Evolutionary conservation across 495 filamentous ascomycete species (phyloP).

Genomic region (Aspergillus asperescens): DNA sequence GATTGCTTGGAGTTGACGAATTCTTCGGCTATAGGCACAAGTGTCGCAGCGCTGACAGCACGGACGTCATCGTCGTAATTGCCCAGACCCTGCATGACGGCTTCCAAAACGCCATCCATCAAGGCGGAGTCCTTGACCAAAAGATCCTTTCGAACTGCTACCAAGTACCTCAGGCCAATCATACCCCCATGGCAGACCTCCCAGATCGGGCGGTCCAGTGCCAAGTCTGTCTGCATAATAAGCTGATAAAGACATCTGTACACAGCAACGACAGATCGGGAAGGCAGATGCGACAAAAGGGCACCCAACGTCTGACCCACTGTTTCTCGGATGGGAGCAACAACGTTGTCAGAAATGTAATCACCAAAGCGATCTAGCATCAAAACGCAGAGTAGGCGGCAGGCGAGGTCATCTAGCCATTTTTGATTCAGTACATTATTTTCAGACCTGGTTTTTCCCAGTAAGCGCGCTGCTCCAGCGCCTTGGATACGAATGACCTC

Average conservation of each 20-base stretch:
- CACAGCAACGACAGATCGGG: slow-evolving; percentile 67
- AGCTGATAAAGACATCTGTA: slow-evolving; percentile 78
- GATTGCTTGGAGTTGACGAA: slow-evolving; percentile 77
- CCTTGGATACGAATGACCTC: slow-evolving; percentile 92
- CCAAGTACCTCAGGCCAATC: slow-evolving; percentile 90
- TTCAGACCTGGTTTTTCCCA: slow-evolving; percentile 61
- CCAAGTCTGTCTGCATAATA: slow-evolving; percentile 83
- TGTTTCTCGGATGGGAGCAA: slow-evolving; percentile 92
- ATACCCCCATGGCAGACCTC: slow-evolving; percentile 96
- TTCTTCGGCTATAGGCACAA: slow-evolving; percentile 92
- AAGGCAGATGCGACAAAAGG: slow-evolving; percentile 72
- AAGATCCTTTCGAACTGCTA: slow-evolving; percentile 88
- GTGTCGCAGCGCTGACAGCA: slow-evolving; percentile 89
- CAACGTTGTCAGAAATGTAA: slow-evolving; percentile 94
- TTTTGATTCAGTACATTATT: slow-evolving; percentile 73
- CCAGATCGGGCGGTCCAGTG: slow-evolving; percentile 68
- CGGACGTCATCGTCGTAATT: slow-evolving; percentile 94
- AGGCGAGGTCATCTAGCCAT: slow-evolving; percentile 91
- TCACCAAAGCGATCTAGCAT: slow-evolving; percentile 98
- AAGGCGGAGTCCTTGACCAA: slow-evolving; percentile 74
- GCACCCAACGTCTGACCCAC: slow-evolving; percentile 94
- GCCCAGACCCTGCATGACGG: slow-evolving; percentile 90
- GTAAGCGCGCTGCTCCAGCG: slow-evolving; percentile 75
- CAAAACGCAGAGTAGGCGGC: slow-evolving; percentile 85
- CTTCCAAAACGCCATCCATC: slow-evolving; percentile 86